These are phyloP conservation scores for Grosmannia penicillata DNA, from an alignment of 2,329 filamentous ascomycete species.

Conservation along the genomic window DNA sequence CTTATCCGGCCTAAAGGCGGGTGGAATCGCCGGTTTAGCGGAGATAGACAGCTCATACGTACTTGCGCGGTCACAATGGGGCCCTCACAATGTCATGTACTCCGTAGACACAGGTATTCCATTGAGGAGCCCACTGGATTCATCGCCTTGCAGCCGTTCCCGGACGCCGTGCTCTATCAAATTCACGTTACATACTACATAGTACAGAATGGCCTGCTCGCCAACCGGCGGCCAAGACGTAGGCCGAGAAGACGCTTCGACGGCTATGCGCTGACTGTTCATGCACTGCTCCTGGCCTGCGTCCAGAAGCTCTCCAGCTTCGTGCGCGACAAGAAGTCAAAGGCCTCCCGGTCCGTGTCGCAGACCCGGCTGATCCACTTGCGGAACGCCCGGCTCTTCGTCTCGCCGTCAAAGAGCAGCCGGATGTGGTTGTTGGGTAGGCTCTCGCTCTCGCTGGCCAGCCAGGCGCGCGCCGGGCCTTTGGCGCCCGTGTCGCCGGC, in stretches of 20 bases:
- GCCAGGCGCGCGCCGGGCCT: slow-evolving; percentile 55
- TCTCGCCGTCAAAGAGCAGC: slow-evolving; percentile 82
- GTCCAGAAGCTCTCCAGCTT: slow-evolving; percentile 97
- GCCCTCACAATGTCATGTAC: too few species aligned
- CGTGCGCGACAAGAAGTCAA: slow-evolving; percentile 59
- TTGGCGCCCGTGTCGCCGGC: slow-evolving; percentile 34
- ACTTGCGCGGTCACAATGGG: too few species aligned
- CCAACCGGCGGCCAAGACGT: too few species aligned
- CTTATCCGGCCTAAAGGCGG: background rate
- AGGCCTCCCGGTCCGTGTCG: slow-evolving; percentile 80
- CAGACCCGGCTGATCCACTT: slow-evolving; percentile 86
- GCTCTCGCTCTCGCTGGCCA: slow-evolving; percentile 69
- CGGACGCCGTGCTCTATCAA: slow-evolving; percentile 1
- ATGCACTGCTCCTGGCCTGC: slow-evolving; percentile 26
- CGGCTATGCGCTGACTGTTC: background rate
- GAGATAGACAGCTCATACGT: background rate
- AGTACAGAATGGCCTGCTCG: too few species aligned
- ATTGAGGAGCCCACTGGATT: too few species aligned
- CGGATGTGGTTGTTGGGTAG: slow-evolving; percentile 68
- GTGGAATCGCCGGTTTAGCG: background rate
- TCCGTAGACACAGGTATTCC: too few species aligned
- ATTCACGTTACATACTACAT: too few species aligned
- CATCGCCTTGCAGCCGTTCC: background rate
- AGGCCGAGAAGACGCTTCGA: too few species aligned
- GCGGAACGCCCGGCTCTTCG: slow-evolving; percentile 64